Evolutionary conservation across 495 filamentous ascomycete species (phyloP), one percentile per base, ranked within the genome.

Genomic region (Cetradonia linearis): DNA sequence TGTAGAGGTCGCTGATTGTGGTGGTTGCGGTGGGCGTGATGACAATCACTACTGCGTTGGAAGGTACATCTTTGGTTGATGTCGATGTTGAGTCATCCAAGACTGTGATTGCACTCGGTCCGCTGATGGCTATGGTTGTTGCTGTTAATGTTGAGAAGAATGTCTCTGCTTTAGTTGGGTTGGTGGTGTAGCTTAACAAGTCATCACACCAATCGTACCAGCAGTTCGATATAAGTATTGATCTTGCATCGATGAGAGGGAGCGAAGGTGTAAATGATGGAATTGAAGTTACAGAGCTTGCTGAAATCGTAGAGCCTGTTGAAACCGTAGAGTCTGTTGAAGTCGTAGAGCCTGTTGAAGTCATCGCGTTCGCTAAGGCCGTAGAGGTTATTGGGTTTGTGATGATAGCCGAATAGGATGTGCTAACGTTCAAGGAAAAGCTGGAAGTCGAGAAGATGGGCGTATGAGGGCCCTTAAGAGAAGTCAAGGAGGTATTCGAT

Each of bases 151-250:
- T 28, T 20, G 37, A n/a, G 16, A 59, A 56, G 25, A 47, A 55
- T 27, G 31, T 25, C 0, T 9, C 50, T 11, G 25, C 37, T 42
- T 34, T 30, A 14, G 53, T 20, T 46, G 20, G 42, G 42, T 4
- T 44, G 27, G 49, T 25, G 30, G 25, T 55, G 25, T 44, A 60
- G 3, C 62, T 57, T 1, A 63, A 50, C 7, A 55, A 40, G 5
- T 56, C 58, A 25, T 49, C 46, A 25, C 62, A 63, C 58, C 58
- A 63, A 25, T 28, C 27, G 14, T 30, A 48, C 36, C 42, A 56
- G 23, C 50, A 37, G 10, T 52, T 37, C 9, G 34, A 30, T 9
- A 10, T 0, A 18, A 63, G 47, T 16, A 56, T 42, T 4, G 53
- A 52, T 30, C 57, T 60, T 52, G 25, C 46, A 27, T 55, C 11